A percentile compares a stretch with the other conserved stretches of the same genome.
phyloP scores from a whole-genome alignment of 1,284 basidiomycete species.

The Pseudozyma sp. region DNA sequence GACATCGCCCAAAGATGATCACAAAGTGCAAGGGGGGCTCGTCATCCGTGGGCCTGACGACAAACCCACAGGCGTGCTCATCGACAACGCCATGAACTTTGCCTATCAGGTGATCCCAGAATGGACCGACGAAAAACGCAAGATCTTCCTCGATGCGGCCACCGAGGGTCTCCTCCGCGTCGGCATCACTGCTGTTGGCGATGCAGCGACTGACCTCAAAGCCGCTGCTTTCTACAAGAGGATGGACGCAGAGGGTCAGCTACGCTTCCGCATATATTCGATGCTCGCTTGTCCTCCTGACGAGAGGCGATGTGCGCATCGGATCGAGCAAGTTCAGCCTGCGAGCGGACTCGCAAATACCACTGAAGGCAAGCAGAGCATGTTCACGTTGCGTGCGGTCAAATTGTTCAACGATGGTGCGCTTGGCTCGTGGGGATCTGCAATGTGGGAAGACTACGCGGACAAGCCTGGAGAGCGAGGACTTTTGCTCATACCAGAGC shows the following conservation, averaged over 20 bases:
- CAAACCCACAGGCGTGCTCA: conserved; percentile 77
- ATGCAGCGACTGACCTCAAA: conserved; percentile 51
- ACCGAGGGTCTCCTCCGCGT: conserved; percentile 78
- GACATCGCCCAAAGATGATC: conserved; percentile 19
- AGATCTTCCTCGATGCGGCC: conserved; percentile 77
- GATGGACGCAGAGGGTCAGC: conserved; percentile 32
- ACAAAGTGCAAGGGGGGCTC: conserved; percentile 78
- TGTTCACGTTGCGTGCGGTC: conserved; percentile 70
- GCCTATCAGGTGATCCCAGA: conserved; percentile 54
- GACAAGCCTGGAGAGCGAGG: conserved; percentile 72
- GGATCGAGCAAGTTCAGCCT: conserved; percentile 17
- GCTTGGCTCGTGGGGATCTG: conserved; percentile 89
- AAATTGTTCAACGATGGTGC: conserved; percentile 89
- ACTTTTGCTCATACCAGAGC: conserved; percentile 39
- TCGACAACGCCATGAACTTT: conserved; percentile 65
- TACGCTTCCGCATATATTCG: conserved; percentile 53
- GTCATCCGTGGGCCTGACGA: conserved; percentile 78
- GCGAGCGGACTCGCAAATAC: not conserved
- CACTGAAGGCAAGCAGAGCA: not conserved
- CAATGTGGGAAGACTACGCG: conserved; percentile 82
- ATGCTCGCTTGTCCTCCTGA: conserved; percentile 50
- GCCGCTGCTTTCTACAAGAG: conserved; percentile 40
- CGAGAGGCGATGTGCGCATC: conserved; percentile 34
- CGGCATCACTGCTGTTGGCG: conserved; percentile 71
- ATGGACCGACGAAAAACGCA: conserved; percentile 70